phyloP scores from a whole-genome alignment of 192 early-diverging fungal genomes.

The Entophlyctis luteolus region DNA sequence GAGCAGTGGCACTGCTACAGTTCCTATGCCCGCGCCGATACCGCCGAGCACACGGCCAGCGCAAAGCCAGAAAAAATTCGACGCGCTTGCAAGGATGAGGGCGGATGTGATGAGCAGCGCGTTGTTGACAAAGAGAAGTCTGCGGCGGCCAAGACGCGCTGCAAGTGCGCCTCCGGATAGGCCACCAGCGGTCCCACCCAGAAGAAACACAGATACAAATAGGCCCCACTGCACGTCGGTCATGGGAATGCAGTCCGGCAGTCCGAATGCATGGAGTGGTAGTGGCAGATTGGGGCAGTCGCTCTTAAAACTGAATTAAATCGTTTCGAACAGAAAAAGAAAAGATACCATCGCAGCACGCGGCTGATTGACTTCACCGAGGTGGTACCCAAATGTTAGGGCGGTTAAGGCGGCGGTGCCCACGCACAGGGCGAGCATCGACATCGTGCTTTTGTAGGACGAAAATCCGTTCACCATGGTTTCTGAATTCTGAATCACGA shows the following conservation, averaged over 20 bases:
- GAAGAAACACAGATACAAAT: slow-evolving; percentile 43
- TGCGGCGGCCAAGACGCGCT: not conserved
- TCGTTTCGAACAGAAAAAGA: no score
- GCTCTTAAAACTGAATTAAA: no score
- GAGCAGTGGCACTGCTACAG: slow-evolving; percentile 78
- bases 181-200: slow-evolving; percentile 40
- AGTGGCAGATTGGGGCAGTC: no score
- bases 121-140: not conserved
- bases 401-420: slow-evolving; percentile 31
- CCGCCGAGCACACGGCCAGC: slow-evolving; percentile 72
- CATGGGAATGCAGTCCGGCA: slow-evolving; percentile 41
- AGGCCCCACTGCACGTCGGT: slow-evolving; percentile 38
- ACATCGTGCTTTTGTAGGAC: no score
- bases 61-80: not conserved
- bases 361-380: slow-evolving; percentile 50
- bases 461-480: no score
- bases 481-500: no score
- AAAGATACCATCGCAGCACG: slow-evolving; percentile 43
- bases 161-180: slow-evolving; percentile 41
- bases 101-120: not conserved
- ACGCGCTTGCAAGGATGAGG: not conserved
- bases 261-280: no score
- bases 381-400: slow-evolving; percentile 46
- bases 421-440: slow-evolving; percentile 26
- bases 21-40: slow-evolving; percentile 69